Evolutionary conservation across 2,329 filamentous ascomycete genomes (phyloP), one percentile per base, ranked within the genome.

Genomic region (Penicillium frequentans): DNA sequence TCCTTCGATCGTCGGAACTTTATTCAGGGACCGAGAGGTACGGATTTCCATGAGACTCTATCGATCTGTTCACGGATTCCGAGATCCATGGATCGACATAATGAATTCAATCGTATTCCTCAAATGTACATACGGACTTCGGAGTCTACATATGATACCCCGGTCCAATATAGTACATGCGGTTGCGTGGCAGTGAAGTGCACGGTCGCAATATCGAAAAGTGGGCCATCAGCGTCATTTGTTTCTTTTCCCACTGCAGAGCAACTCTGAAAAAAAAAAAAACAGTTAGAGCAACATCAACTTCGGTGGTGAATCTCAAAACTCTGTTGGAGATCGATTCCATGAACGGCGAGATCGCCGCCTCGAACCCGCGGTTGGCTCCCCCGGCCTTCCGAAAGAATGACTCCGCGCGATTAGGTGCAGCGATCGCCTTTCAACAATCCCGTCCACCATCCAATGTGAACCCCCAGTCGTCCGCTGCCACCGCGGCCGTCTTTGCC

Each of bases 351-450:
- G 64, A 67, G 60, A 59, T 62, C 64, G 60, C 66, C 61, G 49
- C 64, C 62, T 64, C 64, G 61, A 67, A 68, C 65, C 70, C 64
- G 55, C 66, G 67, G 66, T 61, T 65, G 61, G 49, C 62, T 60
- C 57, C 62, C 58, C 57, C 56, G 59, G 55, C 58, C 52, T 59
- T 58, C 60, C 64, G 59, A 60, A 64, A 48, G 26, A 43, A 64
- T 52, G 62, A 70, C 62, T 64, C 57, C 55, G 73, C 75, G 37
- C 58, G 75, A 37, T 72, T 70, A 57, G 75, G 74, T 60, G 75
- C 75, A 52, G 69, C 70, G 27, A 63, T 70, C 23, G 74, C 74
- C 27, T 77, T 76, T 55, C 65, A 64, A 51, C 56, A 65, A 35
- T 61, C 64, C 29, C 68, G 64, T 59, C 44, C 54, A 2, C 56